Conservation (phyloP, 202 grass and related monocot species). For the Musa balbisiana region DNA sequence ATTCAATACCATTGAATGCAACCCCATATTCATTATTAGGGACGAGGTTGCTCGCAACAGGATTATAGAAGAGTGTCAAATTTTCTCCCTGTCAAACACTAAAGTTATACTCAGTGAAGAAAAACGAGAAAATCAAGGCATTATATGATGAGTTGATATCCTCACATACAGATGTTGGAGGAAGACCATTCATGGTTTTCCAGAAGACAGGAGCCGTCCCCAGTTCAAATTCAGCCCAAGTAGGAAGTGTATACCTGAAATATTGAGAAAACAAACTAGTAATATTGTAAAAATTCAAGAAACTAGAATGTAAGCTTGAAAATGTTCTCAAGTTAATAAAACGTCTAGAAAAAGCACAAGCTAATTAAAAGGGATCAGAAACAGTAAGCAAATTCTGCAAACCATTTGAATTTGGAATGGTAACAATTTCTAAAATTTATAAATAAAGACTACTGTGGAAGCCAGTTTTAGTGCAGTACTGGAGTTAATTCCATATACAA, state of each 20-base stretch:
- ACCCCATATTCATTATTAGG: conserved; percentile 59
- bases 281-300: background rate
- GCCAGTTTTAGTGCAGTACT: too few species aligned
- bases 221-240: conserved; percentile 79
- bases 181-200: conserved; percentile 74
- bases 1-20: conserved; percentile 67
- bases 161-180: conserved; percentile 49
- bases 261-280: background rate
- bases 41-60: conserved; percentile 37
- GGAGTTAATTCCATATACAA: too few species aligned
- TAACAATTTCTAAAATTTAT: too few species aligned
- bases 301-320: too few species aligned
- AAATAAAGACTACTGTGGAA: too few species aligned
- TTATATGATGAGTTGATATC: background rate
- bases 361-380: too few species aligned
- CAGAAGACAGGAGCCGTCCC: conserved; percentile 73
- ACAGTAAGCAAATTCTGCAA: too few species aligned
- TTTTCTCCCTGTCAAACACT: conserved; percentile 45
- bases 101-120: too few species aligned
- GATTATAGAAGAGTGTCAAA: conserved; percentile 88
- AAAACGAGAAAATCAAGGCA: background rate
- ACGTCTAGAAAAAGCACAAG: too few species aligned
- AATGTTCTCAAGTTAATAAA: too few species aligned
- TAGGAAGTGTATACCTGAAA: conserved; percentile 50
- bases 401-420: too few species aligned